Conservation (phyloP, 2,329 filamentous ascomycete genomes). For the Claviceps paspali region DNA sequence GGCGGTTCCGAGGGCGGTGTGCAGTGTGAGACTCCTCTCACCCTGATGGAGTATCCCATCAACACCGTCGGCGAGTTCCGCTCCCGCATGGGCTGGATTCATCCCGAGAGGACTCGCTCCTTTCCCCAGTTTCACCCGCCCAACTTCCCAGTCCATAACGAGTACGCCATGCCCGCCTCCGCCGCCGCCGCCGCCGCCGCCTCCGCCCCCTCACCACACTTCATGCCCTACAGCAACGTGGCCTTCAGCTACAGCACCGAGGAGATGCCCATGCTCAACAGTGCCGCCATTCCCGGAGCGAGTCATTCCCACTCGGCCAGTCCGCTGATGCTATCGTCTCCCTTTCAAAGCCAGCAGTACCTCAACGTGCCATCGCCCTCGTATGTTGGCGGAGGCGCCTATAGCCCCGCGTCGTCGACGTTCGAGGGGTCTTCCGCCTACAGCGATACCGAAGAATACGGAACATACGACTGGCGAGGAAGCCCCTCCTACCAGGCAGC, state of each 20-base stretch:
- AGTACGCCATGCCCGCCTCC: constrained; percentile 20
- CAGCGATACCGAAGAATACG: constrained; percentile 45
- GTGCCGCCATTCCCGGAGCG: constrained; percentile 24
- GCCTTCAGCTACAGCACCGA: constrained; percentile 51
- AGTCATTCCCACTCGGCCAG: constrained; percentile 33
- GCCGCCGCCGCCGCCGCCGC: not conserved
- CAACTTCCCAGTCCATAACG: constrained; percentile 35
- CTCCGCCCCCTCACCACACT: constrained; percentile 17
- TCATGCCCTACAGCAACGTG: constrained; percentile 39
- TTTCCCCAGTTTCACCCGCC: constrained; percentile 45
- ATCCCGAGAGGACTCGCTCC: constrained; percentile 41
- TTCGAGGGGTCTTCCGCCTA: constrained; percentile 47
- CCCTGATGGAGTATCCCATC: constrained; percentile 58
- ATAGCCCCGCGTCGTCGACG: constrained; percentile 48
- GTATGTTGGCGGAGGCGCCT: constrained; percentile 37
- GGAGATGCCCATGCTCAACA: constrained; percentile 40
- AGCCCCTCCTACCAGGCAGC: constrained; percentile 24
- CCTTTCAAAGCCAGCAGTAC: constrained; percentile 39
- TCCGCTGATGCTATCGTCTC: constrained; percentile 40
- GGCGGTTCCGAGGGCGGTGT: constrained; percentile 40
- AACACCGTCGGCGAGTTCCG: constrained; percentile 56
- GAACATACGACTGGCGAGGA: constrained; percentile 30
- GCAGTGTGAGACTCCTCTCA: constrained; percentile 38
- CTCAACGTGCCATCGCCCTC: constrained; percentile 48
- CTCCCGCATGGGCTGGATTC: constrained; percentile 50